Conservation (phyloP, 306 rosid species). For the Cucumis hystrix region DNA sequence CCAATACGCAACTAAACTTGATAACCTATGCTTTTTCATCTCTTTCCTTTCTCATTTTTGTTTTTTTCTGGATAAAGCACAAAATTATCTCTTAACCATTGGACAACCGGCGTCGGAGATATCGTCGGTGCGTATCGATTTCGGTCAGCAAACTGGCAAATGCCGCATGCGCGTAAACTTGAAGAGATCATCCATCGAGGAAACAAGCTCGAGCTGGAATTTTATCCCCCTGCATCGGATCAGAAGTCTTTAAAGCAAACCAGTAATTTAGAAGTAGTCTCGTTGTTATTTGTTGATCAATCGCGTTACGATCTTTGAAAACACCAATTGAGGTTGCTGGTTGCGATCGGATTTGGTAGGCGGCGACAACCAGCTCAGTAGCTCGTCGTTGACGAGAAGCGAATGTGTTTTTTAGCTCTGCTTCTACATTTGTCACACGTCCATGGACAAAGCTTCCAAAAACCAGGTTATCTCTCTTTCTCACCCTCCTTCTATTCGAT, state of each 20-base stretch:
- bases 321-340: not conserved
- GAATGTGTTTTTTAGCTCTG: not conserved
- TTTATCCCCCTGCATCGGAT: not conserved
- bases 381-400: not conserved
- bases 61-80: not conserved
- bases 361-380: not conserved
- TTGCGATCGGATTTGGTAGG: not conserved
- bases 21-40: not conserved
- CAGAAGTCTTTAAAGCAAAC: not conserved
- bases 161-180: not conserved
- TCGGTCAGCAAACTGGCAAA: not conserved
- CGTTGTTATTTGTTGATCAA: not conserved
- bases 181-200: not conserved
- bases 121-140: not conserved
- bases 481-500: not conserved
- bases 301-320: not conserved
- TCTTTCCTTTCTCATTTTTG: not conserved
- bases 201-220: not conserved
- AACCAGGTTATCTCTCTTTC: conserved; percentile 10
- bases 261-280: not conserved
- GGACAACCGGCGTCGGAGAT: not conserved
- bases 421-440: not conserved
- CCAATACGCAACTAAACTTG: not conserved
- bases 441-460: conserved; percentile 12
- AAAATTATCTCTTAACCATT: not conserved